Percentiles rank a stretch among this genome's conserved stretches.
These are phyloP conservation scores for Pelargonium citronellum DNA, from an alignment of 441 rosid species.

Conservation along the genomic window DNA sequence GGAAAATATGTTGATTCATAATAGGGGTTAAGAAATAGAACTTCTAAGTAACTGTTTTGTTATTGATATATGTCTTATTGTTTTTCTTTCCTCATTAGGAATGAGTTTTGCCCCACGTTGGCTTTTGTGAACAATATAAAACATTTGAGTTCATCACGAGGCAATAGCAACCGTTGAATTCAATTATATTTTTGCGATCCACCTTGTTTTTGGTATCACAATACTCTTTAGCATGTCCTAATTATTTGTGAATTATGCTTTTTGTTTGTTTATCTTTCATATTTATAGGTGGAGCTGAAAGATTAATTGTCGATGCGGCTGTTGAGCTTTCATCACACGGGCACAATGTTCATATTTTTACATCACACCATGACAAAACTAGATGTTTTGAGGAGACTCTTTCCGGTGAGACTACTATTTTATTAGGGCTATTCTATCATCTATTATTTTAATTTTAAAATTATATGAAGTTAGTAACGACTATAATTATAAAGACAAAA, in stretches of 20 bases:
- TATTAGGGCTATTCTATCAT: too few species aligned
- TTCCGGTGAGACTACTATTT: slow-evolving; percentile 36
- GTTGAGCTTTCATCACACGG: slow-evolving; percentile 74
- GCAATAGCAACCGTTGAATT: neutral
- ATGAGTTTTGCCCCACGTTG: neutral
- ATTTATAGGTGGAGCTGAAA: slow-evolving; percentile 82
- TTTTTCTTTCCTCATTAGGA: neutral
- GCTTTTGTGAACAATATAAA: neutral
- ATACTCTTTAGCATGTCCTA: neutral
- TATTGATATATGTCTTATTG: neutral
- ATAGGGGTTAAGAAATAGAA: too few species aligned
- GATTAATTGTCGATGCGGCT: slow-evolving; percentile 86
- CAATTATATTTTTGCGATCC: neutral
- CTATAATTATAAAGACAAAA: neutral
- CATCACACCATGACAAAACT: slow-evolving; percentile 78
- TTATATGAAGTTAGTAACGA: neutral
- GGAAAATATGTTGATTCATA: too few species aligned
- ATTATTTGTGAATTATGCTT: neutral
- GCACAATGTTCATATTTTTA: slow-evolving; percentile 73
- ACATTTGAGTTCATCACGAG: neutral
- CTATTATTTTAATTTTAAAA: neutral
- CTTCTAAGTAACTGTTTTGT: too few species aligned
- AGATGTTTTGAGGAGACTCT: slow-evolving; percentile 91
- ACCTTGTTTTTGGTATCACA: too few species aligned
- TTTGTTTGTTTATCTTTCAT: neutral